These are phyloP conservation scores for Atalantia buxifolia DNA, from an alignment of 345 rosid species.

Conservation along the genomic window DNA sequence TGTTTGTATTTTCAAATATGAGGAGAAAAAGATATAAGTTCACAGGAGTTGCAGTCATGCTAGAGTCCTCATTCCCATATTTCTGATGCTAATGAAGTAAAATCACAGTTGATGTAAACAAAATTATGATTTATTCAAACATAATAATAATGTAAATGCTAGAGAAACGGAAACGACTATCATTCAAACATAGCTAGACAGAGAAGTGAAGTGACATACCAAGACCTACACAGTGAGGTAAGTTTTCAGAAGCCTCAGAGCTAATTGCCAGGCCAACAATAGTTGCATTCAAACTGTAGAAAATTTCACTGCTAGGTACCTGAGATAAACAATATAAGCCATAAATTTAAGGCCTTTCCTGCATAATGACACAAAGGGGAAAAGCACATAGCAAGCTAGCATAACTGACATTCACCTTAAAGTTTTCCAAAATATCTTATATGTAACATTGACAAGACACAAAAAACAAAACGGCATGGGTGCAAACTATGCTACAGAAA, in stretches of 20 bases:
- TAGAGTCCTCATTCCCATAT: neutral
- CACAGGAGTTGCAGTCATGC: neutral
- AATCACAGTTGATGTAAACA: neutral
- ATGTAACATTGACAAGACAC: neutral
- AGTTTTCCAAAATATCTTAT: neutral
- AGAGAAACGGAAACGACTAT: neutral
- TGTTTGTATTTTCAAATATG: neutral
- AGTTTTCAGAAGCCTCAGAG: constrained; percentile 50
- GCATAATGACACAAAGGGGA: neutral
- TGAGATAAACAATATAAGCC: constrained; percentile 27
- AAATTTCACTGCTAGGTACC: constrained; percentile 65
- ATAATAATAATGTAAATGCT: neutral
- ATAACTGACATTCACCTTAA: neutral
- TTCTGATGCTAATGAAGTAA: neutral
- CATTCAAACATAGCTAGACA: constrained; percentile 1
- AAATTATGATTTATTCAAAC: neutral
- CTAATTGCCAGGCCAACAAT: constrained; percentile 87
- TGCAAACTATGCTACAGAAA: neutral
- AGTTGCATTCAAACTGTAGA: constrained; percentile 78
- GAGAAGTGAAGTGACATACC: constrained; percentile 44
- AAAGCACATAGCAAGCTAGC: constrained; percentile 3
- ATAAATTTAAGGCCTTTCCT: constrained; percentile 1
- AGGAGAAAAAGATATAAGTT: neutral
- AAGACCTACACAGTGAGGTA: constrained; percentile 80
- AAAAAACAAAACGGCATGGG: neutral